Base-by-base conservation (phyloP, 2,329 filamentous ascomycete species). In the Cyclaneusma minus region DNA sequence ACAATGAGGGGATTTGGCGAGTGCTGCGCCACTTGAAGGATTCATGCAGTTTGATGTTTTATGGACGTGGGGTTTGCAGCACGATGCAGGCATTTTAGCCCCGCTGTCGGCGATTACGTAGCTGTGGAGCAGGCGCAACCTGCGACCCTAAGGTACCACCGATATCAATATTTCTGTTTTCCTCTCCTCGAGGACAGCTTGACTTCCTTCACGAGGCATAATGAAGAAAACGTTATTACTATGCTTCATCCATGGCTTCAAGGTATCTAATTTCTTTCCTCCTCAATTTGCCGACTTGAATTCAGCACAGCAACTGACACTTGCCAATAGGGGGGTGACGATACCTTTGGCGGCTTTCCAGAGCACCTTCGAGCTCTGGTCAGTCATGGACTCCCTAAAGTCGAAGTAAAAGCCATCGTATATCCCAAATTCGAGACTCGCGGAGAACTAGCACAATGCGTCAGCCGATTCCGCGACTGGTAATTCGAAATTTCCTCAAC, bases 161-260 rank as follows among this genome's bases (percentile, higher is more conserved):
- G n/a, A n/a, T n/a, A n/a, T n/a, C n/a, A n/a, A n/a, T n/a, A n/a
- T n/a, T n/a, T n/a, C n/a, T n/a, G n/a, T 20, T 14, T 12, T 11
- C 14, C n/a, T n/a, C n/a, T n/a, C n/a, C n/a, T n/a, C n/a, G n/a
- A n/a, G n/a, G n/a, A n/a, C n/a, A n/a, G n/a, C n/a, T n/a, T n/a
- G n/a, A n/a, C n/a, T n/a, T n/a, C n/a, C n/a, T n/a, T n/a, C n/a
- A n/a, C n/a, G n/a, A n/a, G 9, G 30, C 43, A 67, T 52, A 32
- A 75, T 74, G 67, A 79, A 76, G 60, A 84, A 81, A 56, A 89
- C 79, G 31, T 54, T 91, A 19, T 54, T 91, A 20, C 56, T 91
- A 32, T 80, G 78, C 46, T 89, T 89, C 50, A 81, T 89, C 34
- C 82, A 91, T 51, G 82, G 82, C 47, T 91, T 91, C 67, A 83